phyloP scores from a whole-genome alignment of 2,329 filamentous ascomycete species.

The Diaporthe ilicicola region DNA sequence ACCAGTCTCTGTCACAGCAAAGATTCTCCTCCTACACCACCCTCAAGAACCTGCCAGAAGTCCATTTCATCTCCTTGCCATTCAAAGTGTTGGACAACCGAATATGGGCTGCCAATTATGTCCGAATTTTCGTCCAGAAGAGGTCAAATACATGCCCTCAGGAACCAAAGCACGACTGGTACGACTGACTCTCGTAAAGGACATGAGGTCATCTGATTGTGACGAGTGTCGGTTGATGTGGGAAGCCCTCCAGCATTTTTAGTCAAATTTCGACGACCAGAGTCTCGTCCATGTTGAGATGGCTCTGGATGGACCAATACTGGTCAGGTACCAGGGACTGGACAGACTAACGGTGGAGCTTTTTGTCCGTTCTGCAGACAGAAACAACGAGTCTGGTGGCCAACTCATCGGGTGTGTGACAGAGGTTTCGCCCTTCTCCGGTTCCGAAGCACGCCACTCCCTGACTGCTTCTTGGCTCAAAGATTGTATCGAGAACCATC shows the following conservation, averaged over 20 bases:
- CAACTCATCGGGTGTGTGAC: neutral
- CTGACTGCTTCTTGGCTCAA: slow-evolving; percentile 21
- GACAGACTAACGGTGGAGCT: neutral
- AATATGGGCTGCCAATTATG: slow-evolving; percentile 15
- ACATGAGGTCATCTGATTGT: neutral
- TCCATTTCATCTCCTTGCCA: neutral
- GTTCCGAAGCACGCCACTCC: neutral
- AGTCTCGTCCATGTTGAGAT: neutral
- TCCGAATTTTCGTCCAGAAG: slow-evolving; percentile 4
- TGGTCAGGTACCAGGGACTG: neutral
- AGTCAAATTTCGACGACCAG: neutral
- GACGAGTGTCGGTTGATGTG: slow-evolving; percentile 11
- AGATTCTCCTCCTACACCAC: neutral
- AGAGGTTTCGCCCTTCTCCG: slow-evolving; percentile 6
- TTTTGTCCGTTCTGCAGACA: neutral
- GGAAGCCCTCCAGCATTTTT: neutral
- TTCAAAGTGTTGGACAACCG: neutral
- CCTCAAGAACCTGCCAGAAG: neutral
- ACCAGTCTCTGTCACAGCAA: neutral
- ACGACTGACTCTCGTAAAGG: neutral
- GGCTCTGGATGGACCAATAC: neutral
- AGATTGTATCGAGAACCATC: neutral
- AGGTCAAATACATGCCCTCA: neutral
- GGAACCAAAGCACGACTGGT: slow-evolving; percentile 8
- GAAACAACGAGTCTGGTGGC: neutral